A percentile compares a stretch with the other conserved stretches of the same genome.
These are phyloP conservation scores for Pythium graminicola DNA, from an alignment of 352 stramenopile genomes.

Conservation along the genomic window DNA sequence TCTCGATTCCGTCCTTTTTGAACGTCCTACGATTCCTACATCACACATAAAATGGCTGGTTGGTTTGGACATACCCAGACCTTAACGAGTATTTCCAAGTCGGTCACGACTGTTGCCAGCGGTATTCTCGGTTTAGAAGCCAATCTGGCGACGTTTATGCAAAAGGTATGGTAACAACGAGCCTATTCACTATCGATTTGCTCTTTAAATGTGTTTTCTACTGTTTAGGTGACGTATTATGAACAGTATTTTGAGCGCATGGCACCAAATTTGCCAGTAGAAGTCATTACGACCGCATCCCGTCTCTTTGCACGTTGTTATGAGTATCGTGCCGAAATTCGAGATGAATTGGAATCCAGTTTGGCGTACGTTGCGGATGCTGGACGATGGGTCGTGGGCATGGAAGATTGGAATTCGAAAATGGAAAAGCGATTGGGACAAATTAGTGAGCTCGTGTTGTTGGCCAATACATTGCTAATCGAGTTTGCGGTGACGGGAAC, in stretches of 20 bases:
- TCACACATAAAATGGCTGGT: slow-evolving; percentile 37
- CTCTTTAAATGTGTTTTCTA: background rate
- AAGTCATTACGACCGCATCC: slow-evolving; percentile 45
- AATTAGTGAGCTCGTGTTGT: slow-evolving; percentile 76
- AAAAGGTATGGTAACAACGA: slow-evolving; percentile 40
- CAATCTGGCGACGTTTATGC: slow-evolving; percentile 81
- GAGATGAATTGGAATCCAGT: slow-evolving; percentile 61
- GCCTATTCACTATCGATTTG: background rate
- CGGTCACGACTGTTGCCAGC: slow-evolving; percentile 54
- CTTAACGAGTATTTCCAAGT: slow-evolving; percentile 82
- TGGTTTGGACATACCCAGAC: slow-evolving; percentile 82
- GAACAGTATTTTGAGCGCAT: slow-evolving; percentile 78
- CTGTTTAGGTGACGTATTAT: slow-evolving; percentile 67
- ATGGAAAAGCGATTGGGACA: slow-evolving; percentile 78
- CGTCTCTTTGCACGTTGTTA: slow-evolving; percentile 71
- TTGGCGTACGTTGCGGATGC: slow-evolving; percentile 31
- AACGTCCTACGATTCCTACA: slow-evolving; percentile 2
- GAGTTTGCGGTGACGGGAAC: slow-evolving; percentile 66
- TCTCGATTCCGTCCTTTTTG: slow-evolving; percentile 1
- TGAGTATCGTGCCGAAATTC: slow-evolving; percentile 78
- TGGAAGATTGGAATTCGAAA: slow-evolving; percentile 84
- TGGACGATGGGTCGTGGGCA: slow-evolving; percentile 72
- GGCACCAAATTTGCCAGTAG: slow-evolving; percentile 47
- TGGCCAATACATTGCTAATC: slow-evolving; percentile 63
- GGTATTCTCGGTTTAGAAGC: slow-evolving; percentile 69